phyloP scores from a whole-genome alignment of 768 basidiomycete species.

The Agaricus blazei region DNA sequence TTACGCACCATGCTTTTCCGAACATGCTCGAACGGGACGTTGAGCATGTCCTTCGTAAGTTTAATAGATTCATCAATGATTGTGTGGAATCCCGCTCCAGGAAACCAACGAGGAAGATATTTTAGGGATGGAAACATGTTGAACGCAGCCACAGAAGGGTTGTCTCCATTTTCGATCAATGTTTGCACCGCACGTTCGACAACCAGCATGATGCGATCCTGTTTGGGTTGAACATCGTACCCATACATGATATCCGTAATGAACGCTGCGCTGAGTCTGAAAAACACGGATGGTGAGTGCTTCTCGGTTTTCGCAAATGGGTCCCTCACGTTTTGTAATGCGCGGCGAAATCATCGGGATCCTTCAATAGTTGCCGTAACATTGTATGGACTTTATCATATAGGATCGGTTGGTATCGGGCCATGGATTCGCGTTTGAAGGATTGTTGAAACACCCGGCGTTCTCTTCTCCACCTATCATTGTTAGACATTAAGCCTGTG shows the following conservation, averaged over 20 bases:
- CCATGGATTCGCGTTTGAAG: slow-evolving; percentile 6
- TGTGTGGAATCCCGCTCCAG: slow-evolving; percentile 23
- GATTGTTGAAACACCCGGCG: slow-evolving; percentile 1
- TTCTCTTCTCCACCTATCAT: slow-evolving; percentile 3
- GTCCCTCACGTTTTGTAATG: slow-evolving; percentile 1
- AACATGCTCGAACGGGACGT: slow-evolving; percentile 18
- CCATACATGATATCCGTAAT: slow-evolving; percentile 27
- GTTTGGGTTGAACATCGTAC: slow-evolving; percentile 16
- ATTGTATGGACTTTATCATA: slow-evolving; percentile 1
- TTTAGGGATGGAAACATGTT: slow-evolving; percentile 23
- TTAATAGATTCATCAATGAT: slow-evolving; percentile 12
- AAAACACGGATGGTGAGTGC: no score
- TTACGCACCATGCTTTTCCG: slow-evolving; percentile 14
- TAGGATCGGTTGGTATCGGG: neutral
- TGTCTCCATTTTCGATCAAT: slow-evolving; percentile 13
- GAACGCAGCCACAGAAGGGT: slow-evolving; percentile 18
- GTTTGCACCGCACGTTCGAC: slow-evolving; percentile 15
- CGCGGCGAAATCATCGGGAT: slow-evolving; percentile 2
- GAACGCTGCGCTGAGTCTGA: slow-evolving; percentile 1
- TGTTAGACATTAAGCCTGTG: slow-evolving; percentile 2
- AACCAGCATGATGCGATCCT: slow-evolving; percentile 18
- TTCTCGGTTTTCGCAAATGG: neutral
- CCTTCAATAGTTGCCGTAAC: neutral
- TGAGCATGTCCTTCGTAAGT: slow-evolving; percentile 13
- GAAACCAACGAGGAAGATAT: slow-evolving; percentile 25